phyloP scores from a whole-genome alignment of 1,284 basidiomycete genomes.

The Porodaedalea pini region DNA sequence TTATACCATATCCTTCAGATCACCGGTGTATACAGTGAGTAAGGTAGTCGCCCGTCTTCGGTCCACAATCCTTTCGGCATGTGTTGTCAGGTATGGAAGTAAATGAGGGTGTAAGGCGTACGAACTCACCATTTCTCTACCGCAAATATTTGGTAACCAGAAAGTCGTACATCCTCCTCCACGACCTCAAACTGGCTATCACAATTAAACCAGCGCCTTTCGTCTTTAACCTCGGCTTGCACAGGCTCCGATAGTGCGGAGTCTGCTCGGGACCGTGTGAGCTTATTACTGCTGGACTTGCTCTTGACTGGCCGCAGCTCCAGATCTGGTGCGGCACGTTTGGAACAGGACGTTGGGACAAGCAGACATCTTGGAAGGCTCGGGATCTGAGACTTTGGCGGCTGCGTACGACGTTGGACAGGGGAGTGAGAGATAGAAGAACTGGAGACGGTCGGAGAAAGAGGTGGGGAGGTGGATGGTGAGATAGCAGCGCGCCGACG shows the following conservation, averaged over 20 bases:
- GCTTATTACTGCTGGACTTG: slow-evolving; percentile 9
- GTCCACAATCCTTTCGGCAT: slow-evolving; percentile 55
- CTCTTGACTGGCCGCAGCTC: slow-evolving; percentile 5
- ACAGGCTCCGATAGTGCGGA: slow-evolving; percentile 8
- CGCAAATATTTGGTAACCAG: slow-evolving; percentile 73
- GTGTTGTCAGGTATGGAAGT: neutral
- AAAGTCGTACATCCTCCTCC: slow-evolving; percentile 42
- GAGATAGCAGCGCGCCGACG: neutral
- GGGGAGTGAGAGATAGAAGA: slow-evolving; percentile 10
- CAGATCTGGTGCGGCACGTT: neutral
- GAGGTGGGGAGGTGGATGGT: slow-evolving; percentile 7
- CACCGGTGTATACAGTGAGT: slow-evolving; percentile 71
- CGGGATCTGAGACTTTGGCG: slow-evolving; percentile 16
- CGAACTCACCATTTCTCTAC: slow-evolving; percentile 71
- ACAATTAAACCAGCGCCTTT: slow-evolving; percentile 10
- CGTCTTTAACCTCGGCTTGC: neutral
- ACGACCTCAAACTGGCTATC: slow-evolving; percentile 42
- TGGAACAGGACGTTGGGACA: slow-evolving; percentile 10
- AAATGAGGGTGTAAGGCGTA: slow-evolving; percentile 15
- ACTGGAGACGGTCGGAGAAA: slow-evolving; percentile 12
- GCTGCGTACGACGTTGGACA: neutral
- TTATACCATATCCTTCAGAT: slow-evolving; percentile 57
- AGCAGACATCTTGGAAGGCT: slow-evolving; percentile 14
- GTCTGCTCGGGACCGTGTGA: slow-evolving; percentile 9
- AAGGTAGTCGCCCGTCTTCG: slow-evolving; percentile 55